Base-by-base conservation (phyloP, 1,139 yeast species). In the Geotrichum restrictum region DNA sequence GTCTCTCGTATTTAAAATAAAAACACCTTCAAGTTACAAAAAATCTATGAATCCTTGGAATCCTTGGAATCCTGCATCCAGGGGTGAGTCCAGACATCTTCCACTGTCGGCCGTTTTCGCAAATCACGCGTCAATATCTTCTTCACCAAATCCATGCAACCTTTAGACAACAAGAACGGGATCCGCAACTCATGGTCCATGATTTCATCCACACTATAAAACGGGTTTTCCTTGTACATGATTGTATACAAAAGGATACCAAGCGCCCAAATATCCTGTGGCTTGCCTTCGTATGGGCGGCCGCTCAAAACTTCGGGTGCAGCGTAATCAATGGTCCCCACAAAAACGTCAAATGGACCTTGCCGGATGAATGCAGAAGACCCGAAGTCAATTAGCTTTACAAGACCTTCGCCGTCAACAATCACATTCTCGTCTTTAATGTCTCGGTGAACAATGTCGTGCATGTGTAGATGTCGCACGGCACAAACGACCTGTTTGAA, bases 341-440 rank as follows among this genome's bases (percentile, higher is more conserved):
- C 98, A 71, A 93, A 93, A 10, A 91, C 96, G 62, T 91, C 96
- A 70, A 91, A 93, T 2, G 98, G 98, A 0, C 98, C 98, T 69
- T 84, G 91, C 59, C 79, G 81, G 21, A 83, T 80, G 68, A 88
- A 88, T 0, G 97, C 96, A 0, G 97, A 96, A 52, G 95, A 84
- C 0, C 98, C 98, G 69, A 89, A 93, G 70, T 93, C 98, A 65
- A 93, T 93, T 56, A 93, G 74, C 68, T 91, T 91, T 54, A 88
- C 83, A 24, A 50, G 47, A 1, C 69, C 68, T 21, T 56, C 52
- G 16, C 55, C 53, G 64, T 93, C 96, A 47, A 93, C 86, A 61
- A 93, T 88, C 43, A 93, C 80, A 62, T 93, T 93, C 63, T 93
- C 98, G 68, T 93, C 98, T 67, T 93, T 93, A 60, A 93, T 87